These are phyloP conservation scores for Cotoneaster glaucophyllus DNA, from an alignment of 306 rosid species.

Conservation along the genomic window DNA sequence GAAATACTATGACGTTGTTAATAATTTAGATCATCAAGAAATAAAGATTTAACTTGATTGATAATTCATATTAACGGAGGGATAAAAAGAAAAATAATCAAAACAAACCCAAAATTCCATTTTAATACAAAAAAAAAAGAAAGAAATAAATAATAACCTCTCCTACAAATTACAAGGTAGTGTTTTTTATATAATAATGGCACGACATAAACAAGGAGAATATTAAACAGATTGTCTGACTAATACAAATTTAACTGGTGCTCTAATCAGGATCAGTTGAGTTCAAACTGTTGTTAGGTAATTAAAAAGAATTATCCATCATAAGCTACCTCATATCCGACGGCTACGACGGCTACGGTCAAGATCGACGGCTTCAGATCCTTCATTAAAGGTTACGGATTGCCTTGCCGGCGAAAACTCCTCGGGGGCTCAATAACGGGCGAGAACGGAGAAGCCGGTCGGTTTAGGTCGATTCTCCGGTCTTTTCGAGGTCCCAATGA, in stretches of 20 bases:
- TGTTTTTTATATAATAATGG: background rate
- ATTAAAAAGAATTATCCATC: background rate
- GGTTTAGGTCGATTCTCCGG: constrained; percentile 1
- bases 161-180: background rate
- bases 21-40: too few relatives aligned
- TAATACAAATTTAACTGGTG: constrained; percentile 16
- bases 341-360: background rate
- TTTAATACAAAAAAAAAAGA: background rate
- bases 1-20: too few relatives aligned
- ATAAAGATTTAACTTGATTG: too few relatives aligned
- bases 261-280: constrained; percentile 23
- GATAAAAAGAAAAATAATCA: background rate
- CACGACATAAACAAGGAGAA: background rate
- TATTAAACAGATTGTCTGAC: constrained; percentile 3
- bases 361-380: constrained; percentile 26
- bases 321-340: constrained; percentile 16
- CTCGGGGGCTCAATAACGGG: background rate
- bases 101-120: background rate
- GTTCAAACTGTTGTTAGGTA: constrained; percentile 25
- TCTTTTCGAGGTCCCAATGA: constrained; percentile 4
- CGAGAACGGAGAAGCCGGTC: background rate
- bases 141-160: background rate
- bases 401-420: constrained; percentile 2
- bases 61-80: too few relatives aligned
- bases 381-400: background rate